Conservation (phyloP, 768 basidiomycete genomes). For the Glaciozyma martinii region DNA sequence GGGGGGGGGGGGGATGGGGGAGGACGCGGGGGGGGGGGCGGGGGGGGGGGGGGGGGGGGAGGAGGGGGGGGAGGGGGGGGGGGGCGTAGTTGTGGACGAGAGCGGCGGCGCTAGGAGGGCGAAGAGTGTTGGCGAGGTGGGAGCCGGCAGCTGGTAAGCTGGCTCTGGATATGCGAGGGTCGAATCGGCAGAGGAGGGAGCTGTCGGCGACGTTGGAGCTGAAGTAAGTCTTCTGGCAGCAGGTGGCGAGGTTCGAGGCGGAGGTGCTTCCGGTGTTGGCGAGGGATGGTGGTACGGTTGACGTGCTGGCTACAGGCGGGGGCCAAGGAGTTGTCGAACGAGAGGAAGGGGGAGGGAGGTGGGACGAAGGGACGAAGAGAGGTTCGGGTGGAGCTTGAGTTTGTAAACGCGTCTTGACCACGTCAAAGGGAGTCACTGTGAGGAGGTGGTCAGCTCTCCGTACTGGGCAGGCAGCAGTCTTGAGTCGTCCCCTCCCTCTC, state of each 20-base stretch:
- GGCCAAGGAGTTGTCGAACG: constrained; percentile 13
- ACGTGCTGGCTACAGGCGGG: constrained; percentile 20
- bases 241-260: constrained; percentile 20
- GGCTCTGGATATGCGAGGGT: constrained; percentile 25
- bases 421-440: constrained; percentile 97
- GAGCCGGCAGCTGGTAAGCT: constrained; percentile 15
- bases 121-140: constrained; percentile 38
- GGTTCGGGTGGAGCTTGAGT: constrained; percentile 55
- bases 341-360: constrained; percentile 18
- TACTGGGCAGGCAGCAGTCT: no score
- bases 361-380: constrained; percentile 37
- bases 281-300: constrained; percentile 3
- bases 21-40: no score
- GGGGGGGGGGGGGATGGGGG: no score
- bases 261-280: constrained; percentile 2
- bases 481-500: no score
- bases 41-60: no score
- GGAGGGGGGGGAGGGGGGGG: no score
- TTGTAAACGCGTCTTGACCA: constrained; percentile 91
- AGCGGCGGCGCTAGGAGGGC: constrained; percentile 1
- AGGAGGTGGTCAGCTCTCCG: no score
- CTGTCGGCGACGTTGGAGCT: constrained; percentile 11
- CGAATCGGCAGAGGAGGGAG: constrained; percentile 29
- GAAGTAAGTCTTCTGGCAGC: constrained; percentile 30
- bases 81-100: constrained; percentile 39